Conservation (phyloP, 2,329 filamentous ascomycete species). For the Cadophora sp. region DNA sequence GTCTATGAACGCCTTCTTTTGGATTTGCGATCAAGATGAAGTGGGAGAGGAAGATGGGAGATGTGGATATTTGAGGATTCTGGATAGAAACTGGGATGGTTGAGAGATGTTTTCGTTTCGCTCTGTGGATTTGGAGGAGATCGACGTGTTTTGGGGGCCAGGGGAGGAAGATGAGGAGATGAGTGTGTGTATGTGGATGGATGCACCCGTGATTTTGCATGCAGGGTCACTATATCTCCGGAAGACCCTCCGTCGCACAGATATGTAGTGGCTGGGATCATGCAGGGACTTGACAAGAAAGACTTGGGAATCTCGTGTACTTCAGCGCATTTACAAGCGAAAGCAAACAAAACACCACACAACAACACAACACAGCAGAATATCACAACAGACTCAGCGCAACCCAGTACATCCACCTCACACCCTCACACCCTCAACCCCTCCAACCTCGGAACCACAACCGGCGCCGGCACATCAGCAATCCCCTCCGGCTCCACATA, state of each 20-base stretch:
- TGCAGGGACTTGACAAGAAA: not conserved
- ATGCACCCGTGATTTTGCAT: not conserved
- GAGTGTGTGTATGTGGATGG: not conserved
- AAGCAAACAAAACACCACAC: too few relatives aligned
- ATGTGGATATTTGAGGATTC: too few relatives aligned
- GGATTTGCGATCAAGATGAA: too few relatives aligned
- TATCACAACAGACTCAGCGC: not conserved
- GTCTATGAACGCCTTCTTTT: too few relatives aligned
- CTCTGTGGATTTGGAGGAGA: too few relatives aligned
- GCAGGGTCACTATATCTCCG: not conserved
- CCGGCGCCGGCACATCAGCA: constrained; percentile 24
- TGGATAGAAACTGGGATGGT: too few relatives aligned
- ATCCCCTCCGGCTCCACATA: constrained; percentile 31
- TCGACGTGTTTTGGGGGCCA: not conserved
- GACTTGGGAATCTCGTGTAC: too few relatives aligned
- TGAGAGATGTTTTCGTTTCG: too few relatives aligned
- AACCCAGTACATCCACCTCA: too few relatives aligned
- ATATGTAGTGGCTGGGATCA: not conserved
- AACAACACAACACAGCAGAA: not conserved
- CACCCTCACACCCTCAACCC: not conserved
- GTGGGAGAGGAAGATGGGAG: too few relatives aligned
- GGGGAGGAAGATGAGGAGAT: too few relatives aligned
- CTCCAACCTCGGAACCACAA: constrained; percentile 5
- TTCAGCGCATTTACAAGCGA: not conserved
- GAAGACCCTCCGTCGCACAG: not conserved